These are phyloP conservation scores for Apiospora rasikravindrae DNA, from an alignment of 2,329 filamentous ascomycete species.

Conservation along the genomic window DNA sequence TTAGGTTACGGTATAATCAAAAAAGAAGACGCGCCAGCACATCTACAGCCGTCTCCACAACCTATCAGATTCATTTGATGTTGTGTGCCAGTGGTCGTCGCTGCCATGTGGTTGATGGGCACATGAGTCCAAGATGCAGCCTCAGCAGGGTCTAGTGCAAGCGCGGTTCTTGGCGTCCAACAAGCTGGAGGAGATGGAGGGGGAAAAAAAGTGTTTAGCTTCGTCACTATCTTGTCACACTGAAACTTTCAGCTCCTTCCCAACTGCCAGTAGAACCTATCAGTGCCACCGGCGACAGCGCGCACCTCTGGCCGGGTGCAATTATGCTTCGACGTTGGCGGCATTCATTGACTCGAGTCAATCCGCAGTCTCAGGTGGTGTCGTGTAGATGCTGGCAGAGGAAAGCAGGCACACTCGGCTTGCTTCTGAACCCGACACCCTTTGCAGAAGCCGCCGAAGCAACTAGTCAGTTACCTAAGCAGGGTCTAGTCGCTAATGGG, in stretches of 20 bases:
- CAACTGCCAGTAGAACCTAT: too few relatives aligned
- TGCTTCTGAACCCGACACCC: neutral
- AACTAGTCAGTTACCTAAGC: neutral
- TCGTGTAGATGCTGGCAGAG: neutral
- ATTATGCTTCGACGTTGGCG: too few relatives aligned
- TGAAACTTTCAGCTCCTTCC: neutral
- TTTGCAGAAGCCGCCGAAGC: neutral
- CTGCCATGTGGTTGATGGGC: slow-evolving; percentile 7
- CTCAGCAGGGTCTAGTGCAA: neutral
- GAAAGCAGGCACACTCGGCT: neutral
- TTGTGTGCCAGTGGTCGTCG: neutral
- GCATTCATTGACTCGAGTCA: neutral
- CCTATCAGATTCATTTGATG: neutral
- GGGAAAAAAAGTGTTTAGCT: neutral
- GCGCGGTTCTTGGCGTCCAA: neutral
- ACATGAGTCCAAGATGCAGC: neutral
- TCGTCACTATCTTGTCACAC: neutral
- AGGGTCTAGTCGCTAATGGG: neutral
- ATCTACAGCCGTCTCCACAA: neutral
- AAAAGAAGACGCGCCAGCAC: neutral
- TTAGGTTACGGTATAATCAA: neutral
- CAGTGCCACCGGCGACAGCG: too few relatives aligned
- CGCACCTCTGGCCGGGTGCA: too few relatives aligned
- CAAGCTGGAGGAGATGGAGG: neutral
- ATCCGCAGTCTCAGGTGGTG: neutral